phyloP scores from a whole-genome alignment of 192 early-diverging fungal genomes.

The Lobosporangium transversale region DNA sequence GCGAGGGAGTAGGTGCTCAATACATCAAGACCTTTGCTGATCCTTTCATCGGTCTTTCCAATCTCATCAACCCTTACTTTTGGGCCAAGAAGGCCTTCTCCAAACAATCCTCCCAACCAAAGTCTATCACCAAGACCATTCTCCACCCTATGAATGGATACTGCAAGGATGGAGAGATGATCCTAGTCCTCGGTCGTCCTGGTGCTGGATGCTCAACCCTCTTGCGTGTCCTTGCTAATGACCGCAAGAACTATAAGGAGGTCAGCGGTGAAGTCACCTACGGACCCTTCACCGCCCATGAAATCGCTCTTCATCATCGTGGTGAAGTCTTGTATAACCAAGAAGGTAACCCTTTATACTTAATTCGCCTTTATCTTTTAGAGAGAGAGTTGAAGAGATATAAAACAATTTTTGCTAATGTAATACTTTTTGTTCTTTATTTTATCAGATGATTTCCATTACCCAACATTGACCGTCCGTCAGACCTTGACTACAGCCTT shows the following conservation, averaged over 20 bases:
- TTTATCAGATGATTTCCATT: constrained; percentile 73
- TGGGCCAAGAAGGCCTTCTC: constrained; percentile 50
- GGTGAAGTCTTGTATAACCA: constrained; percentile 83
- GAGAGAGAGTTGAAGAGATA: too few relatives aligned
- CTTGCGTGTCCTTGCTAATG: constrained; percentile 68
- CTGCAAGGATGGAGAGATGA: constrained; percentile 80
- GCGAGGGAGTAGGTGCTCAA: constrained; percentile 49
- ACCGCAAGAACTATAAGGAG: constrained; percentile 59
- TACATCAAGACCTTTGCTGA: constrained; percentile 46
- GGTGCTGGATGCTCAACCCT: constrained; percentile 76
- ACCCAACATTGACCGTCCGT: constrained; percentile 79
- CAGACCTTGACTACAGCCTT: constrained; percentile 83
- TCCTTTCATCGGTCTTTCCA: constrained; percentile 46
- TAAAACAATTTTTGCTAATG: too few relatives aligned
- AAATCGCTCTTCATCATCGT: constrained; percentile 70
- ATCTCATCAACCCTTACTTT: constrained; percentile 51
- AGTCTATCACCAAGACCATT: constrained; percentile 57
- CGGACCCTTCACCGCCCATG: constrained; percentile 70
- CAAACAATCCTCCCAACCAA: constrained; percentile 12
- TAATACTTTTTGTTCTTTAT: not conserved
- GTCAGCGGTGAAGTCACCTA: constrained; percentile 69
- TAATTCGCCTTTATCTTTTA: too few relatives aligned
- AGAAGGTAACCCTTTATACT: constrained; percentile 64
- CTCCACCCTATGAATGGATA: constrained; percentile 70
- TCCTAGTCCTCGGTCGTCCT: constrained; percentile 75